Evolutionary conservation across 768 basidiomycete genomes (phyloP).

Genomic region (Tephrocybe sp.): DNA sequence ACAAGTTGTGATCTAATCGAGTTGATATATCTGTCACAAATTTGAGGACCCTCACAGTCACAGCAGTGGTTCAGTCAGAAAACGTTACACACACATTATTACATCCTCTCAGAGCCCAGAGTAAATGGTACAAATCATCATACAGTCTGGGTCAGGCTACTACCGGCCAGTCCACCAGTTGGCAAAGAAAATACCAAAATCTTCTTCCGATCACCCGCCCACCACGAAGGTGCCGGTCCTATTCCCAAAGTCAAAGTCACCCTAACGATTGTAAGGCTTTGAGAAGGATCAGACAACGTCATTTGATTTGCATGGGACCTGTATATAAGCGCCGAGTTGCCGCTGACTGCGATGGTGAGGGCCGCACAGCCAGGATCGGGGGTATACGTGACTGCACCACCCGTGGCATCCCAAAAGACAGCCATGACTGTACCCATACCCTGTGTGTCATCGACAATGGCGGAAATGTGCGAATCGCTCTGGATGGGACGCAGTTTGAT

Average conservation of each 20-base stretch:
- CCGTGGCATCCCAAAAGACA: constrained; percentile 43
- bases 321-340: constrained; percentile 46
- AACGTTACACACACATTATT: not conserved
- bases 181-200: constrained; percentile 41
- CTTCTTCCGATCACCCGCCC: constrained; percentile 24
- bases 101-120: too few species aligned
- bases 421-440: constrained; percentile 32
- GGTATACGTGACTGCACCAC: constrained; percentile 33
- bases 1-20: too few species aligned
- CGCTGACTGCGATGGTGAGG: constrained; percentile 35
- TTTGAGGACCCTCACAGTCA: constrained; percentile 11
- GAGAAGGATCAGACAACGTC: constrained; percentile 67
- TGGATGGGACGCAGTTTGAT: constrained; percentile 27
- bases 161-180: constrained; percentile 44
- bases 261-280: constrained; percentile 38
- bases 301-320: constrained; percentile 39
- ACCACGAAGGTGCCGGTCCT: constrained; percentile 20
- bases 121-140: too few species aligned
- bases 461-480: constrained; percentile 36
- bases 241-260: constrained; percentile 31
- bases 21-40: too few species aligned
- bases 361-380: constrained; percentile 21
- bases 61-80: too few species aligned
- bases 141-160: constrained; percentile 42
- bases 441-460: constrained; percentile 35